Evolutionary conservation across 257 asterid species (phyloP).

Genomic region (Solanum medicagineum): DNA sequence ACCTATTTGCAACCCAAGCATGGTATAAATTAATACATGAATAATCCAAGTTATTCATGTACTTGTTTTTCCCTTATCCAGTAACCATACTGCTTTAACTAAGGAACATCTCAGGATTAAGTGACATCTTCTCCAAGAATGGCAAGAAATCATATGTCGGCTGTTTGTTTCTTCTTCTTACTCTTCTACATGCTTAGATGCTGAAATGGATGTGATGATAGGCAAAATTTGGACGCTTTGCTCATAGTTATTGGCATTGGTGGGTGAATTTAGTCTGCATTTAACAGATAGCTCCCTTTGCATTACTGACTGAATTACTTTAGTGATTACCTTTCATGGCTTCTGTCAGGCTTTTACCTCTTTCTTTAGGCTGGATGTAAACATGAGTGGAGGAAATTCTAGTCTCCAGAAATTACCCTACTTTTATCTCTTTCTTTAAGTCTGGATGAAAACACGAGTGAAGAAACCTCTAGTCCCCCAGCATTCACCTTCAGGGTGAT

Average conservation of each 20-base stretch:
- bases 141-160: neutral
- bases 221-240: neutral
- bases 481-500: neutral
- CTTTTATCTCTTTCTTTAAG: neutral
- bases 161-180: neutral
- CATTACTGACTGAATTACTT: neutral
- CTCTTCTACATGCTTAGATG: neutral
- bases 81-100: neutral
- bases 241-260: neutral
- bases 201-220: neutral
- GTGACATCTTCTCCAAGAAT: neutral
- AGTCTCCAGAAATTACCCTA: neutral
- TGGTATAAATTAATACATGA: too few relatives aligned
- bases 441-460: neutral
- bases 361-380: neutral
- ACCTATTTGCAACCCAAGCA: too few relatives aligned
- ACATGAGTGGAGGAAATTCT: neutral
- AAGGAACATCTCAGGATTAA: neutral
- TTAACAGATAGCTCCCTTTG: neutral
- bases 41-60: too few relatives aligned
- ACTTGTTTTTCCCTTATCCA: too few relatives aligned
- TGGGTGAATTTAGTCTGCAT: neutral
- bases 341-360: neutral
- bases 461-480: neutral
- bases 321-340: neutral